Base-by-base conservation (phyloP, 1,139 yeast genomes). In the Yamadazyma conglobata region DNA sequence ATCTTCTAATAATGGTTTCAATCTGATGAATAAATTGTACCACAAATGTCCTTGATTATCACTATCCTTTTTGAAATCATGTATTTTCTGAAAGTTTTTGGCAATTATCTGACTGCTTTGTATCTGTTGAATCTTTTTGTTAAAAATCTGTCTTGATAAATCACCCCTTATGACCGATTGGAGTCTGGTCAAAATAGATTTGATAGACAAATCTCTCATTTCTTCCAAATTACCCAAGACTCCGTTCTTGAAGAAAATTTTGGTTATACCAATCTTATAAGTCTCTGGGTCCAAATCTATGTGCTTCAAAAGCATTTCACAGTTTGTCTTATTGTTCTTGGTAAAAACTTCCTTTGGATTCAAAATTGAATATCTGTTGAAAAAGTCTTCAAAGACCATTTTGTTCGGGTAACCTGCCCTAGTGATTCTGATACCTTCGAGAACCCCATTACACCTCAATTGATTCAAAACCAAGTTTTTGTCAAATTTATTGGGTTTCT, bases 321-420 rank as follows among this genome's bases (percentile, higher is more conserved):
- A 77, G 34, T 82, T 81, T 25, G 82, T 77, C 50, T 73, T 81
- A 43, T 61, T 54, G 38, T 64, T 70, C 30, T 63, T 69, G 32
- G 85, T 56, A 60, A 76, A 60, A 1, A 61, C 58, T 28, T 60
- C 71, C 16, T 56, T 56, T 4, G 61, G 57, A 32, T 71, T 72
- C 22, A 93, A 62, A 15, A 89, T 74, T 19, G 76, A 74, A 52
- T 93, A 93, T 33, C 95, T 70, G 31, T 64, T 71, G 35, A 74
- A 76, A 57, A 93, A 91, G 33, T 87, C 94, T 26, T 79, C 74
- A 55, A 89, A 91, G 28, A 81, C 75, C 53, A 91, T 75, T 43
- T 96, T 74, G 56, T 93, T 93, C 2, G 99, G 98, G 53, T 84
- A 93, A 3, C 99, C 99, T 10, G 96, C 89, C 43, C 99, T 72